phyloP scores from a whole-genome alignment of 257 asterid genomes.

The Primulina eburnea region DNA sequence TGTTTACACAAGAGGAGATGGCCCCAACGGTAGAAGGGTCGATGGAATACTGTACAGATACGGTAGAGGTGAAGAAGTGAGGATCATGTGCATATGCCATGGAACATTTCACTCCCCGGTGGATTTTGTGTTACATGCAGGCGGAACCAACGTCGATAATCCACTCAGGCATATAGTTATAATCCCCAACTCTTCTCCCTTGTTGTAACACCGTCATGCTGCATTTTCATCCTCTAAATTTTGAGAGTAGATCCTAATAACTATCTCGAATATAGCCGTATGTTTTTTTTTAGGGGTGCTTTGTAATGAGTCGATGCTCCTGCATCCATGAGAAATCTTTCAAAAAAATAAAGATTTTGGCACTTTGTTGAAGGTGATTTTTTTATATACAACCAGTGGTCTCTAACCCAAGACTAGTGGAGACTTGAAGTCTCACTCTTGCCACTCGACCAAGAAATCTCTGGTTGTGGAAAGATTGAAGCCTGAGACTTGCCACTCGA shows the following conservation, averaged over 20 bases:
- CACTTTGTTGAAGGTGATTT: background rate
- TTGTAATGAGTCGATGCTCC: background rate
- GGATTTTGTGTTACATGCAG: constrained; percentile 82
- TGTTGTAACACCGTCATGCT: constrained; percentile 28
- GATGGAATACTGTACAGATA: constrained; percentile 88
- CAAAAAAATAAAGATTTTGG: too few species aligned
- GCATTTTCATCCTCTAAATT: background rate
- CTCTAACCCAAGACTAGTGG: too few species aligned
- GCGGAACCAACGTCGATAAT: constrained; percentile 58
- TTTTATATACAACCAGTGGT: too few species aligned
- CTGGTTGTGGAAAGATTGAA: too few species aligned
- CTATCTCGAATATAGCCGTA: background rate
- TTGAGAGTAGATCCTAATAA: background rate
- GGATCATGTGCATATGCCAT: constrained; percentile 94
- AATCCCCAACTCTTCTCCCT: constrained; percentile 59
- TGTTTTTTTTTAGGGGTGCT: background rate
- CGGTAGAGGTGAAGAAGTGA: constrained; percentile 72
- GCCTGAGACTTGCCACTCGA: too few species aligned
- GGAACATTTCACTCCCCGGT: constrained; percentile 85
- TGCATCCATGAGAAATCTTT: background rate
- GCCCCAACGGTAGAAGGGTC: constrained; percentile 83
- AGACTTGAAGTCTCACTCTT: too few species aligned
- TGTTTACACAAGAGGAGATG: constrained; percentile 83
- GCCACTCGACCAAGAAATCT: too few species aligned
- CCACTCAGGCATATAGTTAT: constrained; percentile 90